Evolutionary conservation across 257 asterid species (phyloP).

Genomic region (Agastache rugosa): DNA sequence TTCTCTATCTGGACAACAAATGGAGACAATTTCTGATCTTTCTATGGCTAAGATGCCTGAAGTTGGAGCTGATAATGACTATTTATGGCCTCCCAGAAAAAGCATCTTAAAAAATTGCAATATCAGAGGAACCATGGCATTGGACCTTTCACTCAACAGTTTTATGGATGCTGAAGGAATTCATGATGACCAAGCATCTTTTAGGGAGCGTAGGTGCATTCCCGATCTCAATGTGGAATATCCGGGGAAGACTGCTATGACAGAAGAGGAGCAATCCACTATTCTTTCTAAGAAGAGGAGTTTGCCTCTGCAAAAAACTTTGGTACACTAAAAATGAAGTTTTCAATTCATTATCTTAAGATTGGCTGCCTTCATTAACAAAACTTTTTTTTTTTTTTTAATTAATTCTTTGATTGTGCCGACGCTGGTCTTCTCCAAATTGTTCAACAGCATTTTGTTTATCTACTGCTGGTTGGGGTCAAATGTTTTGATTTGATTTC

Average conservation of each 20-base stretch:
- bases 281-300: conserved; percentile 34
- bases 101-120: conserved; percentile 43
- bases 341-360: neutral
- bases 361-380: conserved; percentile 26
- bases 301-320: conserved; percentile 34
- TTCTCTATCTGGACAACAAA: conserved; percentile 32
- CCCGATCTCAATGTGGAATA: conserved; percentile 61
- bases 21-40: conserved; percentile 31
- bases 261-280: conserved; percentile 36
- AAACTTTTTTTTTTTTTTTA: neutral
- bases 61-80: conserved; percentile 39
- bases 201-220: conserved; percentile 40
- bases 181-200: conserved; percentile 32
- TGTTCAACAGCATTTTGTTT: neutral
- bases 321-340: conserved; percentile 35
- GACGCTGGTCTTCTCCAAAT: neutral
- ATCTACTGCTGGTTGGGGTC: conserved; percentile 11
- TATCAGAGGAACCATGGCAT: conserved; percentile 41
- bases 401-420: neutral
- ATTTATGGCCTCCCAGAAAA: conserved; percentile 37
- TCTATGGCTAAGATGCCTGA: conserved; percentile 47
- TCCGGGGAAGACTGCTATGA: conserved; percentile 25
- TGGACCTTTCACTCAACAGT: conserved; percentile 69
- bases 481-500: neutral
- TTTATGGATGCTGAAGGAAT: conserved; percentile 40